phyloP scores from a whole-genome alignment of 2,329 filamentous ascomycete genomes.

The Orbilia brochopaga region DNA sequence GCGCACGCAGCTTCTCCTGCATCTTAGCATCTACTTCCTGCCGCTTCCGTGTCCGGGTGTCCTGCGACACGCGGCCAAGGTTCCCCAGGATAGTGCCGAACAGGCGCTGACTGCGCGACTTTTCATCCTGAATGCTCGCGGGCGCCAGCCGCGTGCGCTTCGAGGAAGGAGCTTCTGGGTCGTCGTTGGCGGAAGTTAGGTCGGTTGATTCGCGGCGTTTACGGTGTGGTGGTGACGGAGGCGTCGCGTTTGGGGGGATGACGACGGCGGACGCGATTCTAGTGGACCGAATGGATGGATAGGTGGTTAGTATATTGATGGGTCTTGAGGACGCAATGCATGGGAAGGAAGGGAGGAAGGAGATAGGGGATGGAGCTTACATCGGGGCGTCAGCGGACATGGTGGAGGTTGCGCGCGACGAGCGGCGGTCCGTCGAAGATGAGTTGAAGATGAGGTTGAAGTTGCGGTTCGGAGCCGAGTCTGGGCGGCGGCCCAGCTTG shows the following conservation, averaged over 20 bases:
- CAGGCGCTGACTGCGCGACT: conserved; percentile 37
- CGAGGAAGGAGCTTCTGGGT: conserved; percentile 17
- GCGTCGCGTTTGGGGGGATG: conserved; percentile 50
- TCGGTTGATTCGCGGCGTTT: conserved; percentile 50
- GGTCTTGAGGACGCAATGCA: neutral
- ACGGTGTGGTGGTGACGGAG: conserved; percentile 41
- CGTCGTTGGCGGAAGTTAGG: conserved; percentile 7
- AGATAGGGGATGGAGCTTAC: conserved; percentile 12
- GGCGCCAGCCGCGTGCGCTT: conserved; percentile 48
- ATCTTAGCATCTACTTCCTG: conserved; percentile 47
- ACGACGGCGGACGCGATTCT: conserved; percentile 50
- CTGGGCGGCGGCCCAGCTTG: neutral
- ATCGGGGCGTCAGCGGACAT: conserved; percentile 45
- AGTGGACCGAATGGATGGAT: neutral
- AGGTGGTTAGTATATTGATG: neutral
- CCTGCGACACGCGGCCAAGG: conserved; percentile 41
- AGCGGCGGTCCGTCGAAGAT: conserved; percentile 11
- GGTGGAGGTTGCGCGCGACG: conserved; percentile 4
- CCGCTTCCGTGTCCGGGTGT: conserved; percentile 42
- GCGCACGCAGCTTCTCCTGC: conserved; percentile 46
- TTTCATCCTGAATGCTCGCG: conserved; percentile 40
- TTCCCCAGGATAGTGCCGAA: conserved; percentile 50
- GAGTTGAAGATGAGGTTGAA: neutral
- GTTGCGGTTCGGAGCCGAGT: conserved; percentile 2
- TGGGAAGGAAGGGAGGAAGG: neutral